These are phyloP conservation scores for Maudiozyma pseudohumilis DNA, from an alignment of 805 yeast species.

Conservation along the genomic window DNA sequence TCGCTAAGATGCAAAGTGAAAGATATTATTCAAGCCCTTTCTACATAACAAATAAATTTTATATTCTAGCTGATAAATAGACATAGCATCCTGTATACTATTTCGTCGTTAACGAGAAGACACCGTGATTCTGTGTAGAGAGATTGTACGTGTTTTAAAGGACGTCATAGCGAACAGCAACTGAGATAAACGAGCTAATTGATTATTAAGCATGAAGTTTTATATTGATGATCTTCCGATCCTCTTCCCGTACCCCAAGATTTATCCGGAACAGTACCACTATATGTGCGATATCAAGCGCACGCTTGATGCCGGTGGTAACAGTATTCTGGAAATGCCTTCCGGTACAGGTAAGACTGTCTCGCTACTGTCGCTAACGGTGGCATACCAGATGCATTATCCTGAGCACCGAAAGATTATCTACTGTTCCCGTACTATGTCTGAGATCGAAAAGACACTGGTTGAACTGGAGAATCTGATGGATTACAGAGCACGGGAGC, in stretches of 20 bases:
- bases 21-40: too few relatives aligned
- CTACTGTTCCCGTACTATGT: conserved; percentile 98
- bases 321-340: conserved; percentile 96
- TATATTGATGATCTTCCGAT: conserved; percentile 93
- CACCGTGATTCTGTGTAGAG: too few relatives aligned
- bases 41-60: too few relatives aligned
- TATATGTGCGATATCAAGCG: conserved; percentile 94
- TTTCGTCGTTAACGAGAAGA: too few relatives aligned
- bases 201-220: conserved; percentile 42
- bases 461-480: conserved; percentile 82
- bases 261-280: conserved; percentile 96
- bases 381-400: conserved; percentile 90
- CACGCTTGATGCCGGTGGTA: conserved; percentile 92
- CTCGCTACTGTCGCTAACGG: conserved; percentile 79
- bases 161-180: too few relatives aligned
- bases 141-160: too few relatives aligned
- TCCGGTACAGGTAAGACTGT: conserved; percentile 99
- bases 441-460: conserved; percentile 94
- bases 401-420: conserved; percentile 87
- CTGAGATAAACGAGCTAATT: background rate
- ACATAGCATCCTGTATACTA: background rate
- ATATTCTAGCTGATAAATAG: too few relatives aligned
- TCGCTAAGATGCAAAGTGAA: too few relatives aligned
- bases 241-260: conserved; percentile 89
- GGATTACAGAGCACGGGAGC: conserved; percentile 73